phyloP scores from a whole-genome alignment of 2,329 filamentous ascomycete species.

The Monilinia aucupariae region DNA sequence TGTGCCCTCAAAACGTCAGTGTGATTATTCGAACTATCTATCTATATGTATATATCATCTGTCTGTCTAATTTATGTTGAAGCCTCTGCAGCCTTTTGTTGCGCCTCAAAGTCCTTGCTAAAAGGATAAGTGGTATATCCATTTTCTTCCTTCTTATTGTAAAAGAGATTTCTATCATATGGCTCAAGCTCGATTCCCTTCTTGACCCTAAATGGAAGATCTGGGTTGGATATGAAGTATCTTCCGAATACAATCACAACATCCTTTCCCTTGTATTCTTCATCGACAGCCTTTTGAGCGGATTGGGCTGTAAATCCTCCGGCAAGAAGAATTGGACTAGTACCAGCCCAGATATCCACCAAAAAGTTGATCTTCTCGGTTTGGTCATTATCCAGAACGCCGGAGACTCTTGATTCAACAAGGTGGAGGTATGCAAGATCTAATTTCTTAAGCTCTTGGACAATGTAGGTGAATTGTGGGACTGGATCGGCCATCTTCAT shows the following conservation, averaged over 20 bases:
- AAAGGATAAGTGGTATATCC: constrained; percentile 38
- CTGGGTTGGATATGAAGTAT: constrained; percentile 44
- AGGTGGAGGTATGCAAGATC: constrained; percentile 58
- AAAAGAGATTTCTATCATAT: constrained; percentile 40
- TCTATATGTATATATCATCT: neutral
- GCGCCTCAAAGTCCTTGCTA: constrained; percentile 32
- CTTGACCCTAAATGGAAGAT: constrained; percentile 40
- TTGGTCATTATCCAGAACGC: constrained; percentile 38
- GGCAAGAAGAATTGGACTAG: constrained; percentile 45
- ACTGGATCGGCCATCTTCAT: constrained; percentile 59
- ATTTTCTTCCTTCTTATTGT: constrained; percentile 31
- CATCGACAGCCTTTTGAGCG: constrained; percentile 39
- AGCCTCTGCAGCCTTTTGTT: constrained; percentile 9
- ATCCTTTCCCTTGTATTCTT: constrained; percentile 31
- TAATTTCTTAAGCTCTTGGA: constrained; percentile 45
- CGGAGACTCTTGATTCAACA: constrained; percentile 44
- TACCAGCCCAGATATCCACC: constrained; percentile 41
- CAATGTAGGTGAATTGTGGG: constrained; percentile 57
- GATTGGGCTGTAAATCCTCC: constrained; percentile 42
- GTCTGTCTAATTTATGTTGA: neutral
- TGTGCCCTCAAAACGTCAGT: no score
- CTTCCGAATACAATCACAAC: constrained; percentile 42
- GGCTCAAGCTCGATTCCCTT: constrained; percentile 38
- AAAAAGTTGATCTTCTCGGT: constrained; percentile 41
- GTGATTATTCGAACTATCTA: neutral